phyloP scores from a whole-genome alignment of 495 filamentous ascomycete species.

The Cenococcum geophilum region DNA sequence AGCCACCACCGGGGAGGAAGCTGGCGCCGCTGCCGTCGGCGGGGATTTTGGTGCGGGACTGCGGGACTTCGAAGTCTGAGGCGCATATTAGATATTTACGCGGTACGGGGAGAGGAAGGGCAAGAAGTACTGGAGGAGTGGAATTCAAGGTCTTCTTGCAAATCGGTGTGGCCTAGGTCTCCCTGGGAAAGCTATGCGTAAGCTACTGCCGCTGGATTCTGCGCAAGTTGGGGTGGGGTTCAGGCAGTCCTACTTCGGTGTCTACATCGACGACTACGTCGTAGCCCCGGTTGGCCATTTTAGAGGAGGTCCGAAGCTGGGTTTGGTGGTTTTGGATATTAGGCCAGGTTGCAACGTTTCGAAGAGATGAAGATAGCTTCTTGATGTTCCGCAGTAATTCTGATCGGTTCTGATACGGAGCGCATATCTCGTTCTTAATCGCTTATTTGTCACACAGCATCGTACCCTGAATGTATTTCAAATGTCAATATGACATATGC shows the following conservation, averaged over 20 bases:
- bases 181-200: conserved; percentile 50
- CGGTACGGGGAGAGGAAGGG: not conserved
- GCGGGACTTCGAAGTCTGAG: conserved; percentile 52
- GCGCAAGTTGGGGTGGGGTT: conserved; percentile 3
- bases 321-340: not conserved
- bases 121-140: conserved; percentile 70
- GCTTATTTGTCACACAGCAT: too few relatives aligned
- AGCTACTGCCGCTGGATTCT: conserved; percentile 26
- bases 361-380: not conserved
- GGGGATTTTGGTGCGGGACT: conserved; percentile 53
- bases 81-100: not conserved
- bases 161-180: conserved; percentile 94
- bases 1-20: conserved; percentile 26
- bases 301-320: not conserved
- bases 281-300: conserved; percentile 80
- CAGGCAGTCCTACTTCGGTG: conserved; percentile 58
- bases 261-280: conserved; percentile 97
- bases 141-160: conserved; percentile 98
- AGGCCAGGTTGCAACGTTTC: not conserved
- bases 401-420: not conserved
- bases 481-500: too few relatives aligned
- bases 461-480: too few relatives aligned
- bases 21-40: conserved; percentile 48
- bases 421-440: not conserved
- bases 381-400: not conserved